These are phyloP conservation scores for Auricularia auricula-judae DNA, from an alignment of 768 basidiomycete species.

Conservation along the genomic window DNA sequence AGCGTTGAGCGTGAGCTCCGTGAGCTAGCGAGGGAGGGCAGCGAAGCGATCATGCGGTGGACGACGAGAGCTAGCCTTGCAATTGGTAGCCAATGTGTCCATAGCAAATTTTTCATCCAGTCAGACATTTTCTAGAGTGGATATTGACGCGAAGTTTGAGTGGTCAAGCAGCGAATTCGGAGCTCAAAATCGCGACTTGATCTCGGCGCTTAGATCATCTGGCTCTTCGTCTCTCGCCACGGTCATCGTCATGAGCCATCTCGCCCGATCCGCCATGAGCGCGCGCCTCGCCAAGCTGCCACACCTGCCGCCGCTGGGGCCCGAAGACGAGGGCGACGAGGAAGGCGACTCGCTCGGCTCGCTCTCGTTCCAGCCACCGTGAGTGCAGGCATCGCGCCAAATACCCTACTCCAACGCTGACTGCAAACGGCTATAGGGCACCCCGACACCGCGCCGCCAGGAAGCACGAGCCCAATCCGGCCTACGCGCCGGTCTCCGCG, in stretches of 20 bases:
- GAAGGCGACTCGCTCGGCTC: constrained; percentile 34
- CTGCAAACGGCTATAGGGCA: constrained; percentile 10
- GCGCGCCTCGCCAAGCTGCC: constrained; percentile 72
- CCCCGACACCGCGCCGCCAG: constrained; percentile 15
- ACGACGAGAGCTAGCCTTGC: too few relatives aligned
- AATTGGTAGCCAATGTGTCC: too few relatives aligned
- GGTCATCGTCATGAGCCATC: constrained; percentile 43
- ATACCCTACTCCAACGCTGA: constrained; percentile 23
- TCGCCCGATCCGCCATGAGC: constrained; percentile 68
- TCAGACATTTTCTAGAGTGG: too few relatives aligned
- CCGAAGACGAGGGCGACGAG: constrained; percentile 42
- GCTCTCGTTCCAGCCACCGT: constrained; percentile 6
- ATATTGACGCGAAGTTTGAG: too few relatives aligned
- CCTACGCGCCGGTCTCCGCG: constrained; percentile 71
- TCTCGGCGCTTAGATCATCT: neutral
- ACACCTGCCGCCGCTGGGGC: constrained; percentile 28
- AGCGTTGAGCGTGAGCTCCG: too few relatives aligned
- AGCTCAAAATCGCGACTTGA: too few relatives aligned
- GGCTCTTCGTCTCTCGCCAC: neutral
- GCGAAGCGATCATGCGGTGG: too few relatives aligned
- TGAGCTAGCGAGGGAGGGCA: too few relatives aligned
- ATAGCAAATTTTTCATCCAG: too few relatives aligned
- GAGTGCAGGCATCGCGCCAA: constrained; percentile 9
- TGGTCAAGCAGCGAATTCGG: too few relatives aligned
- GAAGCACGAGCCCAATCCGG: constrained; percentile 36